Percentiles rank a stretch among this genome's conserved stretches.
phyloP scores from a whole-genome alignment of 805 yeast species.

The Kodamaea kaohsiungensis region DNA sequence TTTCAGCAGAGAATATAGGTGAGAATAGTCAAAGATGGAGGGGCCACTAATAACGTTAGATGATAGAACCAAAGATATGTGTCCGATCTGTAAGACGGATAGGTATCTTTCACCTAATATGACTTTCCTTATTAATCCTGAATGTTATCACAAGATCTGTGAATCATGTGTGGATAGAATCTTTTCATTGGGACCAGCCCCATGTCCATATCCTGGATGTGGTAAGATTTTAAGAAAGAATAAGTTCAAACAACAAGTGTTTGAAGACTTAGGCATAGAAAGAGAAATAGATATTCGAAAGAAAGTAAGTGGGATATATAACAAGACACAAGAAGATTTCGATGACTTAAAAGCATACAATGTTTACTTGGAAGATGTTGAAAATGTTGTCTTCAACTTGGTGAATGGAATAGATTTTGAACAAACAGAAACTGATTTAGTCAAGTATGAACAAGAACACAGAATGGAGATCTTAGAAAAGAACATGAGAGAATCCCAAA shows the following conservation, averaged over 20 bases:
- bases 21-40: not conserved
- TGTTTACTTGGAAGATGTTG: conserved; percentile 79
- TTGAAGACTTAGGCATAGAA: conserved; percentile 88
- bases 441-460: conserved; percentile 71
- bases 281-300: conserved; percentile 89
- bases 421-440: conserved; percentile 63
- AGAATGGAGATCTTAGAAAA: conserved; percentile 75
- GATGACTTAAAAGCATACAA: conserved; percentile 60
- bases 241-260: conserved; percentile 87
- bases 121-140: conserved; percentile 90
- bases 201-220: conserved; percentile 93
- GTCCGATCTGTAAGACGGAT: conserved; percentile 97
- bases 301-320: conserved; percentile 73
- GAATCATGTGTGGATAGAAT: conserved; percentile 96
- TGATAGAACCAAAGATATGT: conserved; percentile 70
- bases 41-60: conserved; percentile 25
- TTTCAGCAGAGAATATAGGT: too few relatives aligned
- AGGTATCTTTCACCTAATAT: conserved; percentile 91
- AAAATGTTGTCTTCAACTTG: conserved; percentile 75
- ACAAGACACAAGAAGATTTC: conserved; percentile 78
- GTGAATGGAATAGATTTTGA: conserved; percentile 70
- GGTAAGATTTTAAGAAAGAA: conserved; percentile 84
- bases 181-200: conserved; percentile 92
- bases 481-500: conserved; percentile 63
- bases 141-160: conserved; percentile 97